A percentile compares a stretch with the other conserved stretches of the same genome.
phyloP scores from a whole-genome alignment of 768 basidiomycete species.

The Amyloporia xantha region DNA sequence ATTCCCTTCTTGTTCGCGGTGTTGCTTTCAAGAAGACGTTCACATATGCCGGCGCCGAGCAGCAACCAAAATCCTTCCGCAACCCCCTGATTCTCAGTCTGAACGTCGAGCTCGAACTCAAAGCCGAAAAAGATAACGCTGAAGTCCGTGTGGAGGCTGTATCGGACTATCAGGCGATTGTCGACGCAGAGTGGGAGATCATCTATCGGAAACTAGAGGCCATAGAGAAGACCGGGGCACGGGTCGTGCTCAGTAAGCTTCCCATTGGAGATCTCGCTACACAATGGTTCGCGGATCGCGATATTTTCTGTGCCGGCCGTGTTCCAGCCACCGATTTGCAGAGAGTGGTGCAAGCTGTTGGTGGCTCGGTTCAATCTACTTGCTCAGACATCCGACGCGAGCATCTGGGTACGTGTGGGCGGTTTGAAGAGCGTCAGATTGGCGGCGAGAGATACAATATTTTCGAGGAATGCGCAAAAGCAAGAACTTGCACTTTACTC shows the following conservation, averaged over 20 bases:
- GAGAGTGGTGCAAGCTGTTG: slow-evolving; percentile 92
- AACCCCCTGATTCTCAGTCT: slow-evolving; percentile 88
- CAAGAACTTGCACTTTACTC: slow-evolving; percentile 92
- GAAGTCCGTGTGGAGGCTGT: slow-evolving; percentile 97
- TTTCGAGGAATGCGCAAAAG: slow-evolving; percentile 88
- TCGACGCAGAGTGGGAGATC: slow-evolving; percentile 99
- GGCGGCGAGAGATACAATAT: slow-evolving; percentile 96
- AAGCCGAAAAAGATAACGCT: slow-evolving; percentile 99
- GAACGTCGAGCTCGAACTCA: slow-evolving; percentile 97
- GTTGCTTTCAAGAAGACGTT: slow-evolving; percentile 99
- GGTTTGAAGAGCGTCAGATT: slow-evolving; percentile 91
- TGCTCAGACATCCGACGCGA: slow-evolving; percentile 87
- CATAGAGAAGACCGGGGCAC: slow-evolving; percentile 93
- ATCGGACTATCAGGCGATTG: slow-evolving; percentile 97
- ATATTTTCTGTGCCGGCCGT: slow-evolving; percentile 98
- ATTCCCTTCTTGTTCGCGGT: slow-evolving; percentile 81
- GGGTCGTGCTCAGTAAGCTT: slow-evolving; percentile 94
- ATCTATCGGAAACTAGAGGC: slow-evolving; percentile 96
- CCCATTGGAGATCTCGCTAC: slow-evolving; percentile 98
- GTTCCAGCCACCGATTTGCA: slow-evolving; percentile 86
- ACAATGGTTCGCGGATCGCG: slow-evolving; percentile 98
- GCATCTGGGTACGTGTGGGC: slow-evolving; percentile 90
- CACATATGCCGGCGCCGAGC: slow-evolving; percentile 97
- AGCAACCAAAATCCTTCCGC: slow-evolving; percentile 91
- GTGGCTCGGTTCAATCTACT: slow-evolving; percentile 91